A percentile compares a stretch with the other conserved stretches of the same genome.
Conservation (phyloP, 768 basidiomycete genomes). For the Lanmaoa rubissima region DNA sequence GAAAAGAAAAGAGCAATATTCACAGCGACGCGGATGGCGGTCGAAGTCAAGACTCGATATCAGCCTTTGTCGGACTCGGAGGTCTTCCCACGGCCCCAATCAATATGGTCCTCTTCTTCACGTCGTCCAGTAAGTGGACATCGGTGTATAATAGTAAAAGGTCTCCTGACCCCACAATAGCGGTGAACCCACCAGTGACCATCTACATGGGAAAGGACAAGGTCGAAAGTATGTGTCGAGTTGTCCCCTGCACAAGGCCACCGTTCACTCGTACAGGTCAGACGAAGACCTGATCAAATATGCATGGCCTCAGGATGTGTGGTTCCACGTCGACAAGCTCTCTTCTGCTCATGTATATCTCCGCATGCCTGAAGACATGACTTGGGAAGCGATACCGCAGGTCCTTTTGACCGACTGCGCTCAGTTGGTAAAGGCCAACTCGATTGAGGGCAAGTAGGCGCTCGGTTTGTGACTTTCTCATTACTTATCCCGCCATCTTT, state of each 20-base stretch:
- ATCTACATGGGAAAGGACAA: conserved; percentile 98
- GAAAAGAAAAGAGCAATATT: not conserved
- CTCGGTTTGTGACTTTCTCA: not conserved
- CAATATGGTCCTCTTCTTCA: conserved; percentile 61
- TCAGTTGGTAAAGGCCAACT: conserved; percentile 96
- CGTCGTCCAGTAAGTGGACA: conserved; percentile 42
- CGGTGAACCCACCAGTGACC: conserved; percentile 57
- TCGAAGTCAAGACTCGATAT: not conserved
- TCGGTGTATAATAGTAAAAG: not conserved
- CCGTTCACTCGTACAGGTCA: conserved; percentile 36
- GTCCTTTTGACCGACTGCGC: conserved; percentile 80
- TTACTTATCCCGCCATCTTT: not conserved
- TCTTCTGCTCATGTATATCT: conserved; percentile 97
- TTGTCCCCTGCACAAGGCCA: not conserved
- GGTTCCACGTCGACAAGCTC: conserved; percentile 98
- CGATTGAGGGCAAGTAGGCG: conserved; percentile 69
- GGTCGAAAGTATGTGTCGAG: conserved; percentile 71
- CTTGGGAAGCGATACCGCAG: conserved; percentile 87
- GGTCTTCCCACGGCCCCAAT: conserved; percentile 3
- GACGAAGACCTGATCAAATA: conserved; percentile 96
- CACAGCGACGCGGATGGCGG: not conserved
- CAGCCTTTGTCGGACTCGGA: not conserved
- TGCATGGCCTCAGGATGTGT: conserved; percentile 83
- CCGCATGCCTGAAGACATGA: conserved; percentile 78
- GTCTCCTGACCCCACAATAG: conserved; percentile 33